Evolutionary conservation across 2,329 filamentous ascomycete genomes (phyloP), one percentile per base, ranked within the genome.

Genomic region (Verticillium nonalfalfae): DNA sequence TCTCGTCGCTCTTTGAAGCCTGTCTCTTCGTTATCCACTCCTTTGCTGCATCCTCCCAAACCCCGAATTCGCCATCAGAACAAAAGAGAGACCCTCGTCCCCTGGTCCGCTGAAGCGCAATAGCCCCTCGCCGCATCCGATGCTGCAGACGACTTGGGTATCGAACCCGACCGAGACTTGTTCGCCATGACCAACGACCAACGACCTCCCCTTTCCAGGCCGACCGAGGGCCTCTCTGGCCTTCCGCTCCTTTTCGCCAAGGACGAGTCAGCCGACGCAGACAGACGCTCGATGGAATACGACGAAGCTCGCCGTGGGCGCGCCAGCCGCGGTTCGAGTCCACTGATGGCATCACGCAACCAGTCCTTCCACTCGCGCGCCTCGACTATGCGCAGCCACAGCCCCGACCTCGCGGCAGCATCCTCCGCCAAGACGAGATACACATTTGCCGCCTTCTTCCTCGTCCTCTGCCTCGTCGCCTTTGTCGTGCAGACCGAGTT

Each of bases 401-500:
- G 90, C 71, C 90, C 91, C n/a, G 83, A 86, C 50, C 69, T 70
- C 55, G 70, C 69, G 54, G 73, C 72, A 15, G 73, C 72, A 45
- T 71, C 71, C 60, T 70, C 71, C 21, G 70, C 74, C 35, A 62
- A 87, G 54, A 93, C 91, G 39, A 92, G 92, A 76, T 98, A 99
- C 76, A 89, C 90, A 31, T 91, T 94, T 72, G 94, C 95, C 1
- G 88, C 85, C 59, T 85, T 93, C 67, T 97, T 97, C 75, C 82
- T 99, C 63, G 76, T 89, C 35, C 72, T 97, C 67, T 95, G 90
- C 71, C 81, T 99, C 70, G 78, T 96, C 62, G 90, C 90, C 71
- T 99, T 99, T 73, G 91, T 92, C 57, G 81, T 97, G 6, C 95
- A 99, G 83, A 98, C 95, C 3, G 94, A 98, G 80, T 92, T 96